Conservation (phyloP, 352 stramenopile species). For the Phytophthora ramorum region DNA sequence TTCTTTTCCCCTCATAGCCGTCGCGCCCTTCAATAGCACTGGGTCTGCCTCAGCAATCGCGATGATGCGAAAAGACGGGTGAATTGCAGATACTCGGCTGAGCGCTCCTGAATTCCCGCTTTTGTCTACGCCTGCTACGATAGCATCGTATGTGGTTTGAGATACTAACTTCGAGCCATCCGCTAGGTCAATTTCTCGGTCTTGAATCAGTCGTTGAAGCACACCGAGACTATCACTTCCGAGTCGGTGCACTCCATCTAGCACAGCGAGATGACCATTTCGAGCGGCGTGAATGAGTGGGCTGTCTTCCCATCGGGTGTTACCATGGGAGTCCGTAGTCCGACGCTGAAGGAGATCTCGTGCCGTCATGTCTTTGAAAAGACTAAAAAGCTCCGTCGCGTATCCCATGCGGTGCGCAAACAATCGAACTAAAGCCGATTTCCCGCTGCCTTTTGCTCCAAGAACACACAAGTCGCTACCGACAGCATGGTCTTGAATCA, state of each 20-base stretch:
- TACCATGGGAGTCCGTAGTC: constrained; percentile 84
- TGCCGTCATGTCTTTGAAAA: constrained; percentile 95
- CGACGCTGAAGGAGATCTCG: constrained; percentile 93
- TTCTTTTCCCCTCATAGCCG: constrained; percentile 42
- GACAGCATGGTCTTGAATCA: constrained; percentile 84
- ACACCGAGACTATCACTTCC: constrained; percentile 90
- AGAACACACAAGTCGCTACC: constrained; percentile 84
- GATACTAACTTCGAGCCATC: constrained; percentile 88
- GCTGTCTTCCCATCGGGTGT: constrained; percentile 94
- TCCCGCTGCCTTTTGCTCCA: constrained; percentile 85
- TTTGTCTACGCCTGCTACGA: constrained; percentile 25
- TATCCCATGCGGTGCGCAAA: constrained; percentile 85
- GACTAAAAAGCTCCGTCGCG: constrained; percentile 88
- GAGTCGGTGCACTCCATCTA: constrained; percentile 95
- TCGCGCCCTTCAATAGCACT: constrained; percentile 38
- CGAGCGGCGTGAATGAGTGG: constrained; percentile 91
- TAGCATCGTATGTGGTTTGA: constrained; percentile 63
- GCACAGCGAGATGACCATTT: constrained; percentile 82
- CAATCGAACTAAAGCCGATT: constrained; percentile 73
- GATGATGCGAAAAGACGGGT: constrained; percentile 91
- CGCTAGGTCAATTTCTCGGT: constrained; percentile 89
- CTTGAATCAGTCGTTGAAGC: constrained; percentile 88
- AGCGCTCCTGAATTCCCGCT: constrained; percentile 23
- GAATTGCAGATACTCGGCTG: constrained; percentile 65
- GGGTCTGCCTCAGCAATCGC: constrained; percentile 78